Evolutionary conservation across 805 yeast genomes (phyloP), one percentile per base, ranked within the genome.

Genomic region (Yamadazyma tumulicola): DNA sequence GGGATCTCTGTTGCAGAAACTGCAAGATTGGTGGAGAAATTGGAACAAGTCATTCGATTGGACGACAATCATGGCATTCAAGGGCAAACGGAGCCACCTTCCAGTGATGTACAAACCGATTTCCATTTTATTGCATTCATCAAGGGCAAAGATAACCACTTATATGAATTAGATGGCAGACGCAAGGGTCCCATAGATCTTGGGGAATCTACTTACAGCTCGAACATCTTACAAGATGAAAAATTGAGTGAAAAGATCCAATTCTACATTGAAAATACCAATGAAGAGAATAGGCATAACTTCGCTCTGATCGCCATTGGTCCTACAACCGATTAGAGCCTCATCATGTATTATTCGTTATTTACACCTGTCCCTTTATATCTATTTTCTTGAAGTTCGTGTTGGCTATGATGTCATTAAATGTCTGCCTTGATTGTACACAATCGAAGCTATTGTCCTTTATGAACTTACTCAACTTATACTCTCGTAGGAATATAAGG

Each of bases 131-230:
- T 91, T 17, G 71, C 93, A 5, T 81, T 84, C 48, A 67, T 84
- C 8, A 78, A 74, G 47, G 69, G 72, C 16, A 59, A 62, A 9
- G 70, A 76, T 42, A 75, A 74, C 6, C 75, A 75, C 39, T 52
- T 91, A 14, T 85, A 77, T 49, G 97, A 91, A 58, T 68, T 91
- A 22, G 98, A 91, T 52, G 98, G 98, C 1, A 72, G 97, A 44
- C 69, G 94, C 44, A 59, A 59, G 22, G 93, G 95, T 0, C 87
- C 96, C 0, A 67, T 81, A 22, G 77, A 73, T 39, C 60, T 87
- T 26, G 88, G 72, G 0, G 79, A 4, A 34, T 49, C 58, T 5
- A 54, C 48, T 2, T 63, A 59, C 3, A 54, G 43, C 4, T 42
- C 49, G 1, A 80, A 81, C 46, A 67, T 85, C 21, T 41, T 85